Evolutionary conservation across 2,329 filamentous ascomycete genomes (phyloP).

Genomic region (Colletotrichum liaoningense): DNA sequence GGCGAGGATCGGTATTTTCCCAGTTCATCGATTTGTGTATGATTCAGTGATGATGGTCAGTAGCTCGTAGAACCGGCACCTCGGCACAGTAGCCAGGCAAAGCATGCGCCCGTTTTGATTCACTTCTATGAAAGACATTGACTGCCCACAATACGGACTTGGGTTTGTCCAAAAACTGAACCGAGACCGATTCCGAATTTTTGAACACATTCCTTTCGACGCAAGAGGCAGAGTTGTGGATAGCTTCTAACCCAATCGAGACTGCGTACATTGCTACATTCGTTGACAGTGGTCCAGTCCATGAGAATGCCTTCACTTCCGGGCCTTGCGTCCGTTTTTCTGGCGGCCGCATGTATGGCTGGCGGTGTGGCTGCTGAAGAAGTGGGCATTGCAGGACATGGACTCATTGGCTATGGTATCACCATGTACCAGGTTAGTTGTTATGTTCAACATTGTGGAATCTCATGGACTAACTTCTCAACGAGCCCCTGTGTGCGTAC

Average conservation of each 20-base stretch:
- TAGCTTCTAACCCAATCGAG: too few relatives aligned
- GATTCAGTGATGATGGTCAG: neutral
- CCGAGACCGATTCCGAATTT: neutral
- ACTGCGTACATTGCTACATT: too few relatives aligned
- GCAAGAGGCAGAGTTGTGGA: too few relatives aligned
- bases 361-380: neutral
- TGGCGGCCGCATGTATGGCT: neutral
- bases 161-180: too few relatives aligned
- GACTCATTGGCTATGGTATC: slow-evolving; percentile 50
- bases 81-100: neutral
- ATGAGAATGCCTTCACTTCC: neutral
- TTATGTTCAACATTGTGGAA: too few relatives aligned
- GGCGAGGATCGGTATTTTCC: neutral
- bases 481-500: slow-evolving; percentile 43
- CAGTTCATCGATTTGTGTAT: neutral
- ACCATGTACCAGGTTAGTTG: slow-evolving; percentile 46
- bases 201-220: too few relatives aligned
- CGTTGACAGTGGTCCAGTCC: too few relatives aligned
- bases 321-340: neutral
- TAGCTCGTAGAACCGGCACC: neutral
- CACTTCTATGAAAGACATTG: neutral
- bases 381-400: slow-evolving; percentile 34
- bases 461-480: neutral
- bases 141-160: neutral
- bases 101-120: neutral